Conservation (phyloP, 2,329 filamentous ascomycete genomes). For the Zymoseptoria brevis region DNA sequence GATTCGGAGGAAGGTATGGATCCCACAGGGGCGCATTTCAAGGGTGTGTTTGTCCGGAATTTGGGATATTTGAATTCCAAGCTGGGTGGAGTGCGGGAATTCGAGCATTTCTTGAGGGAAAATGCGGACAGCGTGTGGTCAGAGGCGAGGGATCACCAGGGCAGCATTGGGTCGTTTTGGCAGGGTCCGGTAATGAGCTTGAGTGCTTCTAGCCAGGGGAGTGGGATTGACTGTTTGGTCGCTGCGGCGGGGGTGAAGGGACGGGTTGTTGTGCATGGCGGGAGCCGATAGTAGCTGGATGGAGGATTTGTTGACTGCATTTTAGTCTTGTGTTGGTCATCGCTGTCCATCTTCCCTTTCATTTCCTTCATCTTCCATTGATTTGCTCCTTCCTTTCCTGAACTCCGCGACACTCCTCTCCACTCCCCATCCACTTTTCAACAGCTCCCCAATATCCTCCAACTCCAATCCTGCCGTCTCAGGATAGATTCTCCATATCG, state of each 20-base stretch:
- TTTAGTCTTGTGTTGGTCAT: neutral
- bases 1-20: slow-evolving; percentile 23
- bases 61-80: slow-evolving; percentile 47
- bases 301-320: neutral
- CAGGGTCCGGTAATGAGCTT: slow-evolving; percentile 48
- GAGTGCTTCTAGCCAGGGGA: slow-evolving; percentile 54
- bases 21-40: slow-evolving; percentile 53
- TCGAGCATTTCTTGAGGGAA: slow-evolving; percentile 46
- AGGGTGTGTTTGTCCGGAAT: slow-evolving; percentile 63
- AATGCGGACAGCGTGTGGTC: slow-evolving; percentile 60
- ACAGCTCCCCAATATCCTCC: slow-evolving; percentile 67
- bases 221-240: slow-evolving; percentile 59
- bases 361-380: neutral
- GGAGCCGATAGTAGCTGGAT: neutral
- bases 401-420: slow-evolving; percentile 12
- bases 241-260: slow-evolving; percentile 29
- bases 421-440: slow-evolving; percentile 66
- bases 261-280: neutral
- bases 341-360: neutral
- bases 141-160: slow-evolving; percentile 45
- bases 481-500: slow-evolving; percentile 65
- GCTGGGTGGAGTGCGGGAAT: slow-evolving; percentile 41
- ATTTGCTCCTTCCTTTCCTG: slow-evolving; percentile 1
- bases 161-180: slow-evolving; percentile 52
- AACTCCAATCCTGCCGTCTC: slow-evolving; percentile 76